phyloP scores from a whole-genome alignment of 192 early-diverging fungal species.

The Funneliformis geosporum region DNA sequence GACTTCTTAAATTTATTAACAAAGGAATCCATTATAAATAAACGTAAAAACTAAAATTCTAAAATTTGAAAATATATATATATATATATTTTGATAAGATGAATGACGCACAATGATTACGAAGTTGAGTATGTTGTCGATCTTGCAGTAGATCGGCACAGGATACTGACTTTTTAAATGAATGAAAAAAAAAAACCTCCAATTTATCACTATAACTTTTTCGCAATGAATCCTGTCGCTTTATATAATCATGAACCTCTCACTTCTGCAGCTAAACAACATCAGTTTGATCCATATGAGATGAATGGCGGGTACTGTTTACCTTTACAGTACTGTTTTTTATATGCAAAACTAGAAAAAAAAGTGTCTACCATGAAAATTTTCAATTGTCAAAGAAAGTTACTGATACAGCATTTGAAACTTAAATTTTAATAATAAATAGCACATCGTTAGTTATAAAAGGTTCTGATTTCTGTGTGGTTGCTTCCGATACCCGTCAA shows the following conservation, averaged over 20 bases:
- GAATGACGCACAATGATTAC: too few species aligned
- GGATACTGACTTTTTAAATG: too few species aligned
- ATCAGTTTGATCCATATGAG: constrained; percentile 87
- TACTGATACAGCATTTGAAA: background rate
- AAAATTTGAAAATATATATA: too few species aligned
- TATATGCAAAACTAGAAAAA: background rate
- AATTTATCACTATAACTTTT: too few species aligned
- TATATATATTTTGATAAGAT: too few species aligned
- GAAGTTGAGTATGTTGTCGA: too few species aligned
- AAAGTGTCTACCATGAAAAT: too few species aligned
- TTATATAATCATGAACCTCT: background rate
- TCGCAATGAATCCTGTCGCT: background rate
- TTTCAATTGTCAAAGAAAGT: background rate
- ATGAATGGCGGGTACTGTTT: constrained; percentile 68
- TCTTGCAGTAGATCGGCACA: too few species aligned
- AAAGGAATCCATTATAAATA: constrained; percentile 38
- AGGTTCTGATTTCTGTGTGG: constrained; percentile 90
- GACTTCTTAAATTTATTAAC: constrained; percentile 44
- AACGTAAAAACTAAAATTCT: too few species aligned
- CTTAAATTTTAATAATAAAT: background rate
- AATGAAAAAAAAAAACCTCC: too few species aligned
- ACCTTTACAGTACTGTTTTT: background rate
- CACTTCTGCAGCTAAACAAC: constrained; percentile 17
- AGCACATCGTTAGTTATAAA: constrained; percentile 52
- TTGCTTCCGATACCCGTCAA: constrained; percentile 96